These are phyloP conservation scores for Quercus cerris DNA, from an alignment of 306 rosid species.

Conservation along the genomic window DNA sequence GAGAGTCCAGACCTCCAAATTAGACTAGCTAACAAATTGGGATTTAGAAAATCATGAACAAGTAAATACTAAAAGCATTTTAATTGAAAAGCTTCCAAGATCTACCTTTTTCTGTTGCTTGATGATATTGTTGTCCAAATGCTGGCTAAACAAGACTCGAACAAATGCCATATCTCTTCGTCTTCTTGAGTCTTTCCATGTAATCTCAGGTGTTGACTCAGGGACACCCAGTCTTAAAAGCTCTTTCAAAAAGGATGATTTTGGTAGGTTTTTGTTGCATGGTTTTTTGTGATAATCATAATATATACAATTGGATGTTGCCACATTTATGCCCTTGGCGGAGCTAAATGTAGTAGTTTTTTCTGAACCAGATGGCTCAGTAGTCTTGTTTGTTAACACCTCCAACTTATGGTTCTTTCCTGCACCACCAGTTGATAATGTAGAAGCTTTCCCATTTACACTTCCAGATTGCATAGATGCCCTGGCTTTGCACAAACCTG, in stretches of 20 bases:
- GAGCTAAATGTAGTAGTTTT: slow-evolving; percentile 14
- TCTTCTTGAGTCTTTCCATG: slow-evolving; percentile 55
- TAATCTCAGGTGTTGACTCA: slow-evolving; percentile 19
- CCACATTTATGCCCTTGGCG: slow-evolving; percentile 19
- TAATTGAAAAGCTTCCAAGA: neutral
- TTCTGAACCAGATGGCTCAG: slow-evolving; percentile 25
- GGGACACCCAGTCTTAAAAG: slow-evolving; percentile 47
- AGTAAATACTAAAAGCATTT: neutral
- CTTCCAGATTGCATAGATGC: slow-evolving; percentile 14
- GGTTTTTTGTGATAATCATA: slow-evolving; percentile 29
- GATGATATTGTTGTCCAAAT: slow-evolving; percentile 62
- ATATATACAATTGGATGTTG: slow-evolving; percentile 19
- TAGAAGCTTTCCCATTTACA: slow-evolving; percentile 13
- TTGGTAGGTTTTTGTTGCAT: slow-evolving; percentile 36
- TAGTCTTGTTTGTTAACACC: slow-evolving; percentile 15
- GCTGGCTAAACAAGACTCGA: slow-evolving; percentile 80
- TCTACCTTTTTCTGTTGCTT: slow-evolving; percentile 84
- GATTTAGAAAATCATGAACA: neutral
- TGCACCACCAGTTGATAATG: slow-evolving; percentile 30
- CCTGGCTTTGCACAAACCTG: neutral
- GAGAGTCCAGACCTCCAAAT: no score
- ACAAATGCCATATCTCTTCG: slow-evolving; percentile 67
- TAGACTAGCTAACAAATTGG: no score
- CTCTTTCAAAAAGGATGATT: slow-evolving; percentile 48
- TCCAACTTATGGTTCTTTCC: neutral